Evolutionary conservation across 1,139 yeast genomes (phyloP).

Genomic region (Yamadazyma diddensiae): DNA sequence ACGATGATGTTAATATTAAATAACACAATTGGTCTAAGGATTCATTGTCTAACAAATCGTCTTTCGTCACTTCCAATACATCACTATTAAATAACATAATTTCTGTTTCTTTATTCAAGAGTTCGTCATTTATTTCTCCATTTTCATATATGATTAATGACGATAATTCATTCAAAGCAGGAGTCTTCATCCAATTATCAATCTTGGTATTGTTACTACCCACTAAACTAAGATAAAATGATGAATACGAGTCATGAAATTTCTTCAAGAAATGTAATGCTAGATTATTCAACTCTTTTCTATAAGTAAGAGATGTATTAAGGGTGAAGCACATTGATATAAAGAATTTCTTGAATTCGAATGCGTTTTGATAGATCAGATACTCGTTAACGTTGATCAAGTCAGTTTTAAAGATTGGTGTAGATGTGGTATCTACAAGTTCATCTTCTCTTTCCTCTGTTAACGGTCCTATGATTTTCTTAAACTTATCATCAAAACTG

Average conservation of each 20-base stretch:
- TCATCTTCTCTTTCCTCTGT: constrained; percentile 9
- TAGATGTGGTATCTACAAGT: constrained; percentile 1
- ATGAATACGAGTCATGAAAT: constrained; percentile 29
- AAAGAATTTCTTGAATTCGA: constrained; percentile 53
- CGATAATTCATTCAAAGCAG: constrained; percentile 33
- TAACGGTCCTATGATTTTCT: constrained; percentile 26
- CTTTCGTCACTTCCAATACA: constrained; percentile 32
- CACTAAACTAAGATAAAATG: constrained; percentile 31
- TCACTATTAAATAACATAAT: constrained; percentile 29
- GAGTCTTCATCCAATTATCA: constrained; percentile 40
- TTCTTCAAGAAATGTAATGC: constrained; percentile 35
- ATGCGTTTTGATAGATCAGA: constrained; percentile 45
- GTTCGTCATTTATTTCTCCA: constrained; percentile 9
- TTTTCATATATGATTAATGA: constrained; percentile 22
- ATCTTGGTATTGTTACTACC: constrained; percentile 20
- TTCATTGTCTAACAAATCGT: constrained; percentile 42
- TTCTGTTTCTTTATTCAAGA: constrained; percentile 33
- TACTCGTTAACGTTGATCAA: constrained; percentile 7
- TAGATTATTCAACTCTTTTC: constrained; percentile 49
- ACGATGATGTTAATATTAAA: constrained; percentile 44
- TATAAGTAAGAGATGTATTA: constrained; percentile 59
- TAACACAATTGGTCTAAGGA: constrained; percentile 48
- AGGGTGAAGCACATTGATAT: constrained; percentile 50
- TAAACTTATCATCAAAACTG: constrained; percentile 41
- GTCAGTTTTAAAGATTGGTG: constrained; percentile 5